Conservation (phyloP, 805 yeast genomes). For the Hanseniaspora thailandica region DNA sequence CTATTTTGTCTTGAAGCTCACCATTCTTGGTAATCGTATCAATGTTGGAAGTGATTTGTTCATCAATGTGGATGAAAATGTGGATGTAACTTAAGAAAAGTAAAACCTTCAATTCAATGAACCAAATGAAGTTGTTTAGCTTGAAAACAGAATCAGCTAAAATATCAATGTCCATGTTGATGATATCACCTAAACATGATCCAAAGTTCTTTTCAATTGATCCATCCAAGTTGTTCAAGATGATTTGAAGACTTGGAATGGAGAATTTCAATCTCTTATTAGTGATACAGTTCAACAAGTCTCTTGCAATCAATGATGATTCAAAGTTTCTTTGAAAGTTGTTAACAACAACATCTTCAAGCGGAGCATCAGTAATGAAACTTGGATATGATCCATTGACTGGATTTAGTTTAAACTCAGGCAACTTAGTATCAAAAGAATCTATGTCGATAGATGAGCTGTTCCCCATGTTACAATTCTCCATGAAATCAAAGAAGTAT, state of each 20-base stretch:
- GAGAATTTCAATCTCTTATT: slow-evolving; percentile 33
- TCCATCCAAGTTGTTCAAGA: slow-evolving; percentile 31
- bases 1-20: slow-evolving; percentile 20
- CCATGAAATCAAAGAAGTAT: slow-evolving; percentile 35
- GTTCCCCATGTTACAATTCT: slow-evolving; percentile 39
- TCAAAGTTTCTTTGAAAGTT: slow-evolving; percentile 27
- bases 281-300: slow-evolving; percentile 31
- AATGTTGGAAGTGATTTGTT: slow-evolving; percentile 11
- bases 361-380: slow-evolving; percentile 29
- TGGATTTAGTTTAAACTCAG: slow-evolving; percentile 29
- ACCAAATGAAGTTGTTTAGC: slow-evolving; percentile 23
- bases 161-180: slow-evolving; percentile 20
- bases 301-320: slow-evolving; percentile 26
- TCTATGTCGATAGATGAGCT: slow-evolving; percentile 32
- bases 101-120: slow-evolving; percentile 23
- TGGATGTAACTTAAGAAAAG: slow-evolving; percentile 22
- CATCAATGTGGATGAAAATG: slow-evolving; percentile 21
- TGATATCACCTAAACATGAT: slow-evolving; percentile 22
- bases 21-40: slow-evolving; percentile 16
- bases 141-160: slow-evolving; percentile 20
- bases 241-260: slow-evolving; percentile 30
- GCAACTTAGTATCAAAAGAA: slow-evolving; percentile 42
- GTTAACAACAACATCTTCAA: slow-evolving; percentile 35
- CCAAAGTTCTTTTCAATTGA: slow-evolving; percentile 29
- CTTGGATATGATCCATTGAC: slow-evolving; percentile 26